These are phyloP conservation scores for Corrigiola litoralis DNA, from an alignment of 179 eudicot species.

Conservation along the genomic window DNA sequence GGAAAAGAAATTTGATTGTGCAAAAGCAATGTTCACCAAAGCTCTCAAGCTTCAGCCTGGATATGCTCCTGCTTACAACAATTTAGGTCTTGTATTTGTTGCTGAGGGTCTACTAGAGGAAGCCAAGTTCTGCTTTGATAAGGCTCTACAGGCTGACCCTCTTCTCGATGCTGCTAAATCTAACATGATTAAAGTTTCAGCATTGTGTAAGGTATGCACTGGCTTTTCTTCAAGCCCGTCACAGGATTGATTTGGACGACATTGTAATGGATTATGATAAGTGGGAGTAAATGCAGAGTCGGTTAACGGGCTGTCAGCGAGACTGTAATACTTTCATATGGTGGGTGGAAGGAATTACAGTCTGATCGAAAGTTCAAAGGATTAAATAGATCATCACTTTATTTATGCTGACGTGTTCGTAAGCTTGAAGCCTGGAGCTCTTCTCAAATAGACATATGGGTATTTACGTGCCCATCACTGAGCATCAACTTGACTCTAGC, in stretches of 20 bases:
- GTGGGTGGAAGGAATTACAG: too few relatives aligned
- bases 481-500: too few relatives aligned
- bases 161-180: constrained; percentile 94
- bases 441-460: too few relatives aligned
- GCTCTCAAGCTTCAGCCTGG: constrained; percentile 83
- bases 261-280: too few relatives aligned
- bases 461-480: too few relatives aligned
- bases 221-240: constrained; percentile 23
- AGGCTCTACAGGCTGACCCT: constrained; percentile 77
- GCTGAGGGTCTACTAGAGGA: constrained; percentile 82
- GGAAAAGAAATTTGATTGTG: constrained; percentile 54
- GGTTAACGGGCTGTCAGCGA: too few relatives aligned
- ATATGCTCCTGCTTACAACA: constrained; percentile 95
- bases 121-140: constrained; percentile 88
- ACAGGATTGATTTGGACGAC: constrained; percentile 12
- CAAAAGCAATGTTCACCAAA: constrained; percentile 88
- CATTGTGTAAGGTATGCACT: constrained; percentile 46
- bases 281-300: too few relatives aligned
- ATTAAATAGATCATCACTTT: too few relatives aligned
- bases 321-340: too few relatives aligned
- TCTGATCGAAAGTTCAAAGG: too few relatives aligned
- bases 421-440: too few relatives aligned
- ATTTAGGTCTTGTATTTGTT: constrained; percentile 90
- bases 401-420: too few relatives aligned
- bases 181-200: constrained; percentile 70